These are phyloP conservation scores for Somion occarium DNA, from an alignment of 1,284 basidiomycete species.

Conservation along the genomic window DNA sequence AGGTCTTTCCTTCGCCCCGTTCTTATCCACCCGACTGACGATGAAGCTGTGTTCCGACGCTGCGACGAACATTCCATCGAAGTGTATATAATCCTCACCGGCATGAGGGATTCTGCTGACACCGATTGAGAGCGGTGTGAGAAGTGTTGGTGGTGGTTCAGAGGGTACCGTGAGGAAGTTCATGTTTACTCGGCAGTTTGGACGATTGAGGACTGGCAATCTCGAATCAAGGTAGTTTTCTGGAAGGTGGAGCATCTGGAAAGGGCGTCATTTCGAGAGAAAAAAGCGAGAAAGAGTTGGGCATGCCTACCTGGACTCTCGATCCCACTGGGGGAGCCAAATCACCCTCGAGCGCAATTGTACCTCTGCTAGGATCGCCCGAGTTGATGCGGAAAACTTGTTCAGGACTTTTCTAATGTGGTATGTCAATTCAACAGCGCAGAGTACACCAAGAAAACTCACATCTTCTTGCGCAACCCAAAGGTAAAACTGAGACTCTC, in stretches of 20 bases:
- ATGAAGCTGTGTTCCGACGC: conserved; percentile 58
- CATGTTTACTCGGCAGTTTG: not conserved
- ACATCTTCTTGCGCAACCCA: conserved; percentile 33
- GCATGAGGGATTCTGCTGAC: conserved; percentile 11
- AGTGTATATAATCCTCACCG: conserved; percentile 12
- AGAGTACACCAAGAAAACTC: not conserved
- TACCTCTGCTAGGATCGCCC: conserved; percentile 77
- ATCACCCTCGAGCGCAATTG: conserved; percentile 64
- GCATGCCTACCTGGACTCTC: conserved; percentile 52
- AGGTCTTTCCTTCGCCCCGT: not conserved
- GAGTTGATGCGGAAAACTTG: conserved; percentile 61
- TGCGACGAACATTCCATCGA: conserved; percentile 41
- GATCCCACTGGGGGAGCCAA: conserved; percentile 54
- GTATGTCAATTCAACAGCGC: not conserved
- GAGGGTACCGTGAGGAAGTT: conserved; percentile 14
- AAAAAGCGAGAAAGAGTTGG: not conserved
- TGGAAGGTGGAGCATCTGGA: conserved; percentile 9
- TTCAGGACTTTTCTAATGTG: conserved; percentile 28
- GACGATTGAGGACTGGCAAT: conserved; percentile 3
- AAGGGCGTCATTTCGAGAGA: not conserved
- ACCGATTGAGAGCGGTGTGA: not conserved
- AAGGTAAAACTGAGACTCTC: conserved; percentile 70
- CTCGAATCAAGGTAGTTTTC: conserved; percentile 3
- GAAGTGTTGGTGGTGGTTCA: conserved; percentile 3
- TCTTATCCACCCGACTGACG: conserved; percentile 10